phyloP scores from a whole-genome alignment of 352 stramenopile species.

The Phytophthora lateralis region DNA sequence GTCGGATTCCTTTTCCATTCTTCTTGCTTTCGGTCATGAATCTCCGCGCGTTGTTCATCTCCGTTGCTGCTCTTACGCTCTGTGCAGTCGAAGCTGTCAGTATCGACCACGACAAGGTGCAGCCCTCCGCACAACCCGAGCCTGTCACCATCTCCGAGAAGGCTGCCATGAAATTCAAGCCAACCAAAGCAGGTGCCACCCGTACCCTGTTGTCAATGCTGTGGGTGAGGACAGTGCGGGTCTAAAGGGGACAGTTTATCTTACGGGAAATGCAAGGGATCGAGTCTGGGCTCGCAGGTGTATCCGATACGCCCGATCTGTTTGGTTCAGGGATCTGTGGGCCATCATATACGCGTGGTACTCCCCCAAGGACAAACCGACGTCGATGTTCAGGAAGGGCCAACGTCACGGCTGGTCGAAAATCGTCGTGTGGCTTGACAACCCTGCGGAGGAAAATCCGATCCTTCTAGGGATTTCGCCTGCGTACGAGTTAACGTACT shows the following conservation, averaged over 20 bases:
- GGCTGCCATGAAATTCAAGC: slow-evolving; percentile 39
- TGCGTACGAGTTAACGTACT: slow-evolving; percentile 17
- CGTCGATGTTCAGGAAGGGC: slow-evolving; percentile 12
- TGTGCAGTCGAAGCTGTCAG: not conserved
- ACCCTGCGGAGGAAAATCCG: slow-evolving; percentile 10
- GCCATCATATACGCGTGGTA: slow-evolving; percentile 45
- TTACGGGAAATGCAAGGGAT: not conserved
- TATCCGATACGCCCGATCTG: slow-evolving; percentile 10
- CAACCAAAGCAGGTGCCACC: slow-evolving; percentile 30
- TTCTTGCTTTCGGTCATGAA: too few species aligned
- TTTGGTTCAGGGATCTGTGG: slow-evolving; percentile 7
- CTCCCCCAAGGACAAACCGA: slow-evolving; percentile 44
- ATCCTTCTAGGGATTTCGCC: slow-evolving; percentile 10
- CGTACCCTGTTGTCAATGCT: slow-evolving; percentile 36
- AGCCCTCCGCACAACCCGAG: slow-evolving; percentile 15
- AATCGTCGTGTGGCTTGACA: slow-evolving; percentile 40
- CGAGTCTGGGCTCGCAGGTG: slow-evolving; percentile 7
- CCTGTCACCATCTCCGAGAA: slow-evolving; percentile 21
- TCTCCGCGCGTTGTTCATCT: not conserved
- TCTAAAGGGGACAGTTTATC: slow-evolving; percentile 1
- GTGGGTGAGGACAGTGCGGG: slow-evolving; percentile 30
- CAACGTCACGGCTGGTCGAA: slow-evolving; percentile 41
- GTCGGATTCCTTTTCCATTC: too few species aligned
- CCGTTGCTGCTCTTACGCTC: not conserved
- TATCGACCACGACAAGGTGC: not conserved